These are phyloP conservation scores for Aspergillus haitiensis DNA, from an alignment of 495 filamentous ascomycete genomes.

Conservation along the genomic window DNA sequence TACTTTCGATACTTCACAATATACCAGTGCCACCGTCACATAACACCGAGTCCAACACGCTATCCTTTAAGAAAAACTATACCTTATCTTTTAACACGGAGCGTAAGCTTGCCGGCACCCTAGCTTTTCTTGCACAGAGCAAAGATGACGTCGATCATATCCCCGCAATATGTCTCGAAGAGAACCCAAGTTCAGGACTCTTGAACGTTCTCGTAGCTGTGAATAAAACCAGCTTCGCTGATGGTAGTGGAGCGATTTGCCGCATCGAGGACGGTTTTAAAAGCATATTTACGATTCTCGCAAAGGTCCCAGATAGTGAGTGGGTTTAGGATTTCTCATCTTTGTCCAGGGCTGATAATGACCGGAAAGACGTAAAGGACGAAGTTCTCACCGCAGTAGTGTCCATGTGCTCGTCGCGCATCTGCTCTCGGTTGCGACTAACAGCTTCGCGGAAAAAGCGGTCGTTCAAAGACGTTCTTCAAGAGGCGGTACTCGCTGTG, in stretches of 20 bases:
- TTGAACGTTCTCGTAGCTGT: constrained; percentile 18
- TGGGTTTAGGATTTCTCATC: neutral
- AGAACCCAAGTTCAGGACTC: constrained; percentile 1
- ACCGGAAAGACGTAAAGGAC: constrained; percentile 1
- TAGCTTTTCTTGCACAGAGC: constrained; percentile 18
- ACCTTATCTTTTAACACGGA: neutral
- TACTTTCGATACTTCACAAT: constrained; percentile 2
- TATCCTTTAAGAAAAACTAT: neutral
- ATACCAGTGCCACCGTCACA: constrained; percentile 7
- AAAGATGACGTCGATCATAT: constrained; percentile 12
- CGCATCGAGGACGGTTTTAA: constrained; percentile 13
- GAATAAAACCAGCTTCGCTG: constrained; percentile 9
- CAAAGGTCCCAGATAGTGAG: constrained; percentile 9
- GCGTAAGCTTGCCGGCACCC: neutral
- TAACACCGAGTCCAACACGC: neutral
- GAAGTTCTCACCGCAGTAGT: constrained; percentile 10
- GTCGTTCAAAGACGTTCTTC: constrained; percentile 16
- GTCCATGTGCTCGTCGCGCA: constrained; percentile 19
- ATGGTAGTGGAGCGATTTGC: constrained; percentile 11
- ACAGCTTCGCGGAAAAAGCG: constrained; percentile 2
- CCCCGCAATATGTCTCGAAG: constrained; percentile 18
- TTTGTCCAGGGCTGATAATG: constrained; percentile 2
- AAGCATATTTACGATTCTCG: constrained; percentile 14
- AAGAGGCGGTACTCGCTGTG: constrained; percentile 7
- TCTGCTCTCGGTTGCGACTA: constrained; percentile 16